These are phyloP conservation scores for Jamesozyma piceae DNA, from an alignment of 805 yeast species.

Conservation along the genomic window DNA sequence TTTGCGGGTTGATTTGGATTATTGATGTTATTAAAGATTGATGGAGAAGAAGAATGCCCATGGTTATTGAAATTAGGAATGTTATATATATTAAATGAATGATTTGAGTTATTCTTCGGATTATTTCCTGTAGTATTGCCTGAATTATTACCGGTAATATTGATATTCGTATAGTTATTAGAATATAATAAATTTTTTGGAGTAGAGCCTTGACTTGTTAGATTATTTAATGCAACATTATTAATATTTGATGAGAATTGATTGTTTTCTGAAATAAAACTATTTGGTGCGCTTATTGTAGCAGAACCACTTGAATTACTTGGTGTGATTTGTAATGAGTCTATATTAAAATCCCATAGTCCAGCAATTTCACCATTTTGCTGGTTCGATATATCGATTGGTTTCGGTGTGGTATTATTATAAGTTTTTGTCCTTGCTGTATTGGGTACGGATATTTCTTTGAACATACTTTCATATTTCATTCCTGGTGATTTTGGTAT, in stretches of 20 bases:
- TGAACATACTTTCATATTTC: conserved; percentile 5
- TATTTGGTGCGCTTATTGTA: conserved; percentile 31
- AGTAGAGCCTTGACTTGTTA: neutral
- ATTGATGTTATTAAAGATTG: neutral
- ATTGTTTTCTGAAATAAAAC: conserved; percentile 21
- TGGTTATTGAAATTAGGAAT: neutral
- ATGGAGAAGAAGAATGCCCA: conserved; percentile 2
- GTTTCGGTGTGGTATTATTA: conserved; percentile 9
- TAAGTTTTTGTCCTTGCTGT: neutral
- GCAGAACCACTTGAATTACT: conserved; percentile 28
- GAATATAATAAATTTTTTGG: neutral
- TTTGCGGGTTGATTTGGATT: neutral
- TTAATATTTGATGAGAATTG: conserved; percentile 4
- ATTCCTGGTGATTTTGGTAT: neutral
- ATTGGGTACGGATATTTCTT: conserved; percentile 2
- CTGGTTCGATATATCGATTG: conserved; percentile 25
- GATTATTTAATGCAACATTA: conserved; percentile 1
- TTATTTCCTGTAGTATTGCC: conserved; percentile 2
- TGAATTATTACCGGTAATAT: neutral
- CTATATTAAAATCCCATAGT: conserved; percentile 33
- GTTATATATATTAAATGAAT: conserved; percentile 4
- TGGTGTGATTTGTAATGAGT: conserved; percentile 31
- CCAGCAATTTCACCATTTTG: conserved; percentile 34
- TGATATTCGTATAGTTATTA: neutral
- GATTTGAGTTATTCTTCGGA: neutral